Evolutionary conservation across 2,329 filamentous ascomycete genomes (phyloP), one percentile per base, ranked within the genome.

Genomic region (Alternaria sp.): DNA sequence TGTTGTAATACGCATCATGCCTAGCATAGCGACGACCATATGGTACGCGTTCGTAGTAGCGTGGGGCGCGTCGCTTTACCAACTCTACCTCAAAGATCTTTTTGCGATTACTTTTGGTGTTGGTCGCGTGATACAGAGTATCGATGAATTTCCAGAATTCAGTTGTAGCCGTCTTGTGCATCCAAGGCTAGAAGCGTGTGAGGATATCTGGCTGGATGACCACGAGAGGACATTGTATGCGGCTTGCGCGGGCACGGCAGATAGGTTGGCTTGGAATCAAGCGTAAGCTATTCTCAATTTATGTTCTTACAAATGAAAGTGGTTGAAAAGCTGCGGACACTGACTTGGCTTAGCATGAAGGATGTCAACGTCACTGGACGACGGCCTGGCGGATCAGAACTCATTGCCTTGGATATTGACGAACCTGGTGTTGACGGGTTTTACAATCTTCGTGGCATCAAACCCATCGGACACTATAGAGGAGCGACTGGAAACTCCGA

Each of bases 181-280:
- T 57, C 64, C 71, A 10, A 62, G 63, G 4, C 53, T 76, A 16
- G 68, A 74, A 44, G 73, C 64, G 5, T 75, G 73, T 45, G 74
- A 75, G 56, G 73, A 76, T 41, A 43, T 76, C 3, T 76, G 74
- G 72, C 63, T 76, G 7, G 73, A 76, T 45, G 58, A 72, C 50
- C 54, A 71, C 20, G 67, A 56, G 5, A 60, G 73, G 16, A 61
- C 66, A 2, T 11, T 76, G 18, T 76, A 76, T 61, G 74, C 72
- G 11, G 74, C 71, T 9, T 76, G 74, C 60, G 64, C 70, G 5
- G 72, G 71, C 4, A 72, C 70, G 0, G 38, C 60, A 30, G 45
- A 57, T 8, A 62, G 71, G 9, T 34, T 69, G 50, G 65, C 62
- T 10, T 76, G 74, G 72, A 75, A 68, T 50, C 70, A 64, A 43